phyloP scores from a whole-genome alignment of 306 rosid genomes.

The Luffa aegyptiaca region DNA sequence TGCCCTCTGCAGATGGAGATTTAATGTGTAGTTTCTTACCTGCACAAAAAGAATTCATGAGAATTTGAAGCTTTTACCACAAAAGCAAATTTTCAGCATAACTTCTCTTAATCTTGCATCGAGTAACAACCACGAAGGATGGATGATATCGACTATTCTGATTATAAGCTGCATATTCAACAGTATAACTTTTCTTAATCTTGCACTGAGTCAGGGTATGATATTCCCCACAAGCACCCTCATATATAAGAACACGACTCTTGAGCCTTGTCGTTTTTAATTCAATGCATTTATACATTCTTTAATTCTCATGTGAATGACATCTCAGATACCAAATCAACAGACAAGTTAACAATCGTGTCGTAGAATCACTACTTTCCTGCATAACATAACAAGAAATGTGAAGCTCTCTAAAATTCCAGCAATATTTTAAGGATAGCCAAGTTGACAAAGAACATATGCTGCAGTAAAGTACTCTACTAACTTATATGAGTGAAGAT shows the following conservation, averaged over 20 bases:
- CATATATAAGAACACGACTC: not conserved
- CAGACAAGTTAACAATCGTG: not conserved
- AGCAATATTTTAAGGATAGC: not conserved
- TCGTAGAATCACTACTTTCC: not conserved
- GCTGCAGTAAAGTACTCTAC: not conserved
- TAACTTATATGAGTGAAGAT: not conserved
- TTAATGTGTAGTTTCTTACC: constrained; percentile 27
- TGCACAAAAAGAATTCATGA: constrained; percentile 12
- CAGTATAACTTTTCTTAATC: not conserved
- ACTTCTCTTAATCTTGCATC: not conserved
- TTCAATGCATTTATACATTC: not conserved
- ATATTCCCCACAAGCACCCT: not conserved
- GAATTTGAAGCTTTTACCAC: not conserved
- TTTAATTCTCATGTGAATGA: not conserved
- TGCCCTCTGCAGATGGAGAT: constrained; percentile 33
- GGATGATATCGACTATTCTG: not conserved
- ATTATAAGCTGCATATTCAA: not conserved
- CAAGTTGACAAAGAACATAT: not conserved
- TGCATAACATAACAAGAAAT: not conserved
- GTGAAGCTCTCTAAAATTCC: not conserved
- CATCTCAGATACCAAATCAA: not conserved
- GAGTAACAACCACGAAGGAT: not conserved
- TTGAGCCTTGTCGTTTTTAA: not conserved
- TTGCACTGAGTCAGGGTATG: not conserved
- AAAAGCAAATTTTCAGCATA: not conserved